A percentile compares a stretch with the other conserved stretches of the same genome.
Evolutionary conservation across 2,329 filamentous ascomycete genomes (phyloP).

Genomic region (Microdochium bolleyi): DNA sequence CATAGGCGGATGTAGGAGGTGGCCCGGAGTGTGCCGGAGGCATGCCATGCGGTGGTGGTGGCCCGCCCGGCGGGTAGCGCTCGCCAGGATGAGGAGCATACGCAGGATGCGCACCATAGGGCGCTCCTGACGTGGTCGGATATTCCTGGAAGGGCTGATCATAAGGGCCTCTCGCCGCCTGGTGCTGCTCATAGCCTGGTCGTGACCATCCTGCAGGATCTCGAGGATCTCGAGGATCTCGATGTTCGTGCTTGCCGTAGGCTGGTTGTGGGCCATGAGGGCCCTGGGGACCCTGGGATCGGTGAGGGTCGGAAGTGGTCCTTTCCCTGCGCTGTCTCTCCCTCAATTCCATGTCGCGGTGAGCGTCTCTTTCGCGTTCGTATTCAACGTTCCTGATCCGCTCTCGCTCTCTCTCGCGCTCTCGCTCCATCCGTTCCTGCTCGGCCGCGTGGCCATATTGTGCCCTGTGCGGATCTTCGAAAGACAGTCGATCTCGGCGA

Average conservation of each 20-base stretch:
- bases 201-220: slow-evolving; percentile 24
- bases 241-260: slow-evolving; percentile 24
- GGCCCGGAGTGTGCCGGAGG: slow-evolving; percentile 16
- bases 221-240: slow-evolving; percentile 20
- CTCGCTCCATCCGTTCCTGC: slow-evolving; percentile 34
- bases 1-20: slow-evolving; percentile 27
- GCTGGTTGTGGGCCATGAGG: slow-evolving; percentile 30
- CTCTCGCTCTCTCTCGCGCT: slow-evolving; percentile 26
- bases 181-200: slow-evolving; percentile 29
- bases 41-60: slow-evolving; percentile 21
- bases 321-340: slow-evolving; percentile 30
- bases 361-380: background rate
- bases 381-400: background rate
- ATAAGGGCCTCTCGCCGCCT: slow-evolving; percentile 27
- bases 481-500: slow-evolving; percentile 26
- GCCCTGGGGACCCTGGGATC: slow-evolving; percentile 33
- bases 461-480: slow-evolving; percentile 23
- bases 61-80: slow-evolving; percentile 26
- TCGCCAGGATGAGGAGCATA: slow-evolving; percentile 28
- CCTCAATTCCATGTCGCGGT: slow-evolving; percentile 29
- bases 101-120: slow-evolving; percentile 26
- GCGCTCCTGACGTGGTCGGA: slow-evolving; percentile 30
- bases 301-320: slow-evolving; percentile 40
- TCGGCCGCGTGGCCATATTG: slow-evolving; percentile 8
- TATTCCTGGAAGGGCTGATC: slow-evolving; percentile 39